These are phyloP conservation scores for Ogataea paradorogensis DNA, from an alignment of 805 yeast genomes.

Conservation along the genomic window DNA sequence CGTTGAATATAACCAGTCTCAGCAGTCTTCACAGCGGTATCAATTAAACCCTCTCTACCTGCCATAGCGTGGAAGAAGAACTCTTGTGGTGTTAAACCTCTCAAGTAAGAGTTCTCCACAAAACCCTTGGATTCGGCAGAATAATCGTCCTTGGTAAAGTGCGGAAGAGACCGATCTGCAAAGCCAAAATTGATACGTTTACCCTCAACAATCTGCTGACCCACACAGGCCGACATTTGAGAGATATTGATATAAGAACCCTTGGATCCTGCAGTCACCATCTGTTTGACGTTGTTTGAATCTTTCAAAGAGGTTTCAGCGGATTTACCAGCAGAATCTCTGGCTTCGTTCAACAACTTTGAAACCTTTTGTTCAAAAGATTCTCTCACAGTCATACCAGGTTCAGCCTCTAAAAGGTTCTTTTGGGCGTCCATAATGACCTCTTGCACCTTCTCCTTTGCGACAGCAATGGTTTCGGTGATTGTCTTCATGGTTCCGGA, in stretches of 20 bases:
- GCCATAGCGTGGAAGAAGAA: conserved; percentile 99
- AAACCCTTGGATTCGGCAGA: conserved; percentile 98
- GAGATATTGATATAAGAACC: conserved; percentile 99
- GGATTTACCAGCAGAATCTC: conserved; percentile 98
- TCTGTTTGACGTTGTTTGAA: conserved; percentile 93
- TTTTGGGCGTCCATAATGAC: conserved; percentile 90
- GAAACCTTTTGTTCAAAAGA: conserved; percentile 97
- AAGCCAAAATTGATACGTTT: conserved; percentile 98
- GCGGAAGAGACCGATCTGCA: conserved; percentile 94
- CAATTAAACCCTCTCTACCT: conserved; percentile 99
- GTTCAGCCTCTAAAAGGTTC: conserved; percentile 87
- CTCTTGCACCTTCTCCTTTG: conserved; percentile 91
- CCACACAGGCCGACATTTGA: conserved; percentile 99
- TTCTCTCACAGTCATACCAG: conserved; percentile 99
- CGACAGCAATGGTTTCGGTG: conserved; percentile 88
- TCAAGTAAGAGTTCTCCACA: conserved; percentile 92
- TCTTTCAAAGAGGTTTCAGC: conserved; percentile 96
- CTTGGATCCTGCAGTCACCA: conserved; percentile 98
- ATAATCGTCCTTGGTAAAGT: conserved; percentile 96
- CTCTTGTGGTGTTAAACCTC: conserved; percentile 98
- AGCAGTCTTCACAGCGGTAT: conserved; percentile 98
- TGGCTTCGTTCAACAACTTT: conserved; percentile 92
- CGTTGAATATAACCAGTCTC: conserved; percentile 99
- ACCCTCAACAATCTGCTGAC: conserved; percentile 99
- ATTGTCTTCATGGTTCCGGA: conserved; percentile 92